Conservation (phyloP, 2,329 filamentous ascomycete genomes). For the Penicillium polonicum region DNA sequence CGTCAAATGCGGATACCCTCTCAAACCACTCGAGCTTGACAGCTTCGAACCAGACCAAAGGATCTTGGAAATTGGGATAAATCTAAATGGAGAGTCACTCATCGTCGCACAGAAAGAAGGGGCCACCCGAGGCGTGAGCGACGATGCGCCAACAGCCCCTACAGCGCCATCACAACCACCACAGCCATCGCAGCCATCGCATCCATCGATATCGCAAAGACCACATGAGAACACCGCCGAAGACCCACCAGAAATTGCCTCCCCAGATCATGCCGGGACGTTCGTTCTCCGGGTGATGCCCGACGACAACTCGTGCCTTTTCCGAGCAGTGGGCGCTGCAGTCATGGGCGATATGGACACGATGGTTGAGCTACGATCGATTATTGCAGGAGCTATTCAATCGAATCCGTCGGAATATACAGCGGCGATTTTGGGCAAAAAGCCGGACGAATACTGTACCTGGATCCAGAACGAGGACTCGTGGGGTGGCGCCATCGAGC, state of each 20-base stretch:
- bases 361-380: conserved; percentile 70
- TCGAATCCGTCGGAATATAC: conserved; percentile 70
- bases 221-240: conserved; percentile 44
- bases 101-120: conserved; percentile 56
- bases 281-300: conserved; percentile 88
- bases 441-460: conserved; percentile 72
- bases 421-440: conserved; percentile 71
- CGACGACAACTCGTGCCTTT: conserved; percentile 93
- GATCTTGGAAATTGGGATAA: conserved; percentile 58
- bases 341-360: conserved; percentile 66
- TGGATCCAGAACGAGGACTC: conserved; percentile 77
- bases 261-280: conserved; percentile 56
- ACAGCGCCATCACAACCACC: neutral
- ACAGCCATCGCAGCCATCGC: conserved; percentile 7
- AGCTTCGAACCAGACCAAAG: conserved; percentile 50
- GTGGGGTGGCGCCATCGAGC: conserved; percentile 91
- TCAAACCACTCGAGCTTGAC: conserved; percentile 62
- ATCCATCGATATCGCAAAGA: conserved; percentile 44
- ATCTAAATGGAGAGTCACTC: conserved; percentile 67
- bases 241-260: conserved; percentile 62
- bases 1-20: conserved; percentile 80
- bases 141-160: neutral
- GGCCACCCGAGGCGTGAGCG: conserved; percentile 2
- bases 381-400: conserved; percentile 78
- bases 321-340: conserved; percentile 80